A percentile compares a stretch with the other conserved stretches of the same genome.
Conservation (phyloP, 2,329 filamentous ascomycete species). For the Sordariomycetes sp. region DNA sequence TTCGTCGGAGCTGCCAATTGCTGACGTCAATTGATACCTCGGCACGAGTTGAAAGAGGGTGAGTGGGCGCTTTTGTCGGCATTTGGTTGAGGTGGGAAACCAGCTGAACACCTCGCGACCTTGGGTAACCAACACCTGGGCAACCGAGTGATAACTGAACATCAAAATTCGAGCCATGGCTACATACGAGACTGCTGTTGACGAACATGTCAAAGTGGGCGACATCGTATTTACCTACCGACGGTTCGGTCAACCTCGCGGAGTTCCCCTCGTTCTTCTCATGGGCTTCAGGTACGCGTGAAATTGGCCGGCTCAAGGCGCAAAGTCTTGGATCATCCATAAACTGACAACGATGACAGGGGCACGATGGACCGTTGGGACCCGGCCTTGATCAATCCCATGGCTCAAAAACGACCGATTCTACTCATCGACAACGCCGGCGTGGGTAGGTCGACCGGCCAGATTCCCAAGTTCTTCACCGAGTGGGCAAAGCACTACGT, state of each 20-base stretch:
- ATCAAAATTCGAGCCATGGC: conserved; percentile 15
- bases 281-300: conserved; percentile 19
- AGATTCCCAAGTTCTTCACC: conserved; percentile 22
- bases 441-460: conserved; percentile 32
- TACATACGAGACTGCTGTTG: conserved; percentile 16
- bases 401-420: conserved; percentile 29
- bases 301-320: no score
- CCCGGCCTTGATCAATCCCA: conserved; percentile 32
- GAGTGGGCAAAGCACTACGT: conserved; percentile 23
- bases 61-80: no score
- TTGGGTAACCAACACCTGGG: no score
- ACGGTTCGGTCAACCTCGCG: conserved; percentile 15
- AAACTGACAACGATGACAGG: conserved; percentile 10
- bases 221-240: conserved; percentile 21
- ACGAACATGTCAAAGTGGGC: conserved; percentile 18
- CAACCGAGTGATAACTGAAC: no score
- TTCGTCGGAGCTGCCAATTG: no score
- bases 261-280: conserved; percentile 20
- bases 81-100: no score
- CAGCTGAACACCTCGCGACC: no score
- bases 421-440: conserved; percentile 39
- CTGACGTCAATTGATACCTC: no score
- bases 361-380: conserved; percentile 31
- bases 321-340: background rate
- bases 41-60: no score